phyloP scores from a whole-genome alignment of 2,329 filamentous ascomycete species.

The Zarea fungicola region DNA sequence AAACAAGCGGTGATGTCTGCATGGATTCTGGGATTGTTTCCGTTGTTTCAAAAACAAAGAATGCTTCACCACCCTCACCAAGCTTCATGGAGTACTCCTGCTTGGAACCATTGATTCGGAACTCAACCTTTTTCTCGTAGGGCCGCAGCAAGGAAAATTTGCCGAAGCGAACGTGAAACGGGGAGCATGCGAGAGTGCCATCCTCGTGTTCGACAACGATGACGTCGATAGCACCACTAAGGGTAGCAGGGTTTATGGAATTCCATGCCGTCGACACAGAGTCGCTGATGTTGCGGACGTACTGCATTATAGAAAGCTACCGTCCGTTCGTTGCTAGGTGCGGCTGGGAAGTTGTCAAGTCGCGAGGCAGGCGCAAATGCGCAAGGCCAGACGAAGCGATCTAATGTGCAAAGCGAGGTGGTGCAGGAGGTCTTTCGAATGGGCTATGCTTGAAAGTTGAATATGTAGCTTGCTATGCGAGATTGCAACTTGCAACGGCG shows the following conservation, averaged over 20 bases:
- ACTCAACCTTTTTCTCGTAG: constrained; percentile 98
- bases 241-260: constrained; percentile 94
- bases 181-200: constrained; percentile 82
- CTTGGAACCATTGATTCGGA: constrained; percentile 86
- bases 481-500: not conserved
- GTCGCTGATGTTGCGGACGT: constrained; percentile 91
- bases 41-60: constrained; percentile 96
- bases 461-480: not conserved
- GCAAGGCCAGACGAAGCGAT: not conserved
- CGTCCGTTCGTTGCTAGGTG: not conserved
- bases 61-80: constrained; percentile 93
- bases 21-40: constrained; percentile 87
- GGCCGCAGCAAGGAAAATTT: constrained; percentile 95
- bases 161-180: constrained; percentile 97
- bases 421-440: no score
- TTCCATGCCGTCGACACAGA: constrained; percentile 99
- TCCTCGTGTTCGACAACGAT: constrained; percentile 97
- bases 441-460: no score
- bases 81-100: constrained; percentile 98
- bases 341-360: not conserved
- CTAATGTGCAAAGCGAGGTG: no score
- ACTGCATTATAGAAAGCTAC: constrained; percentile 66
- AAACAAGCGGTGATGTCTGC: constrained; percentile 91
- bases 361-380: not conserved
- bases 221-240: constrained; percentile 97